Conservation (phyloP, 345 rosid genomes). For the Pseudoturritis turrita region DNA sequence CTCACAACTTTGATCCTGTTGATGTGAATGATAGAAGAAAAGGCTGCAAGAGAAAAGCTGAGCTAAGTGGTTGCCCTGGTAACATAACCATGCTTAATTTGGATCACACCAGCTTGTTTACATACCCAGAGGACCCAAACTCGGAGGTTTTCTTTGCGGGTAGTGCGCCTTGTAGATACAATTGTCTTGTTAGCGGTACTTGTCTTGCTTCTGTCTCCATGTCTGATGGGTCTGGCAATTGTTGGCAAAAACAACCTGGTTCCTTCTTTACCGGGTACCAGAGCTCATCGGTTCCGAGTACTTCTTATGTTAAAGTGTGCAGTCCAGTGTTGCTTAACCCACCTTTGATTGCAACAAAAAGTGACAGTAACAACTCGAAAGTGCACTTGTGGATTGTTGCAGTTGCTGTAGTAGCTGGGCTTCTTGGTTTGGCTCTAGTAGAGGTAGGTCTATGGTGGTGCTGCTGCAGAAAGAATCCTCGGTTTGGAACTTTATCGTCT, state of each 20-base stretch:
- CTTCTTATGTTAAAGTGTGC: slow-evolving; percentile 59
- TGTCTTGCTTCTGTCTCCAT: slow-evolving; percentile 52
- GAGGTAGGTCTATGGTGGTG: slow-evolving; percentile 50
- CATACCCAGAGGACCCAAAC: slow-evolving; percentile 27
- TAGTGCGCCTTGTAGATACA: slow-evolving; percentile 42
- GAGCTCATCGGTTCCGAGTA: slow-evolving; percentile 42
- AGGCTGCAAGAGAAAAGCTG: slow-evolving; percentile 57
- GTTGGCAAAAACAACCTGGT: slow-evolving; percentile 49
- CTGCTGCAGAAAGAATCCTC: slow-evolving; percentile 38
- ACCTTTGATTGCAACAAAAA: neutral
- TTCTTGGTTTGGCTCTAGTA: slow-evolving; percentile 35
- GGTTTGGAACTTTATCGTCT: slow-evolving; percentile 38
- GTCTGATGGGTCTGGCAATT: slow-evolving; percentile 56
- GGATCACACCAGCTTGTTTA: slow-evolving; percentile 38
- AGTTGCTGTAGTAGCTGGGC: slow-evolving; percentile 26
- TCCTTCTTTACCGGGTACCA: slow-evolving; percentile 52
- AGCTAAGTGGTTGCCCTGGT: slow-evolving; percentile 43
- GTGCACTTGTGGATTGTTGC: slow-evolving; percentile 37
- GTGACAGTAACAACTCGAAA: slow-evolving; percentile 18
- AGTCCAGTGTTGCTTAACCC: slow-evolving; percentile 43
- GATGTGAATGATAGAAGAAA: slow-evolving; percentile 43
- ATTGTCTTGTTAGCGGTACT: slow-evolving; percentile 40
- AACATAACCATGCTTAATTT: slow-evolving; percentile 46
- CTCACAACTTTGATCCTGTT: slow-evolving; percentile 49
- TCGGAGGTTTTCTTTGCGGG: slow-evolving; percentile 33